A percentile compares a stretch with the other conserved stretches of the same genome.
phyloP scores from a whole-genome alignment of 108 stramenopile species.

The Seminavis robusta region DNA sequence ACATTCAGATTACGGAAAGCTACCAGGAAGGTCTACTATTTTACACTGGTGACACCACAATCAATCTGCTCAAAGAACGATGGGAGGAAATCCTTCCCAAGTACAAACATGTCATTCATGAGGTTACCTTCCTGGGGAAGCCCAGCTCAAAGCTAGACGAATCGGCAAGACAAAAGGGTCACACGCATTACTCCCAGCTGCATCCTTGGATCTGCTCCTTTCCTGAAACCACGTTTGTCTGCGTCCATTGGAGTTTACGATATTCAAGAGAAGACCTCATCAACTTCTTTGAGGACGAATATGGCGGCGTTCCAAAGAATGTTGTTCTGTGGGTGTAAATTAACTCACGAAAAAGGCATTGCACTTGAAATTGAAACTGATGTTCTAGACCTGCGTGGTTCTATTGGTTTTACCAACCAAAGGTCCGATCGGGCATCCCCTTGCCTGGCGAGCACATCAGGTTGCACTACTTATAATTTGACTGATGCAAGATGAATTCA shows the following conservation, averaged over 20 bases:
- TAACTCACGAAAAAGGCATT: too few relatives aligned
- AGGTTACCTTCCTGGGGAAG: conserved; percentile 48
- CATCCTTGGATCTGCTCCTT: conserved; percentile 59
- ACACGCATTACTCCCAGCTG: conserved; percentile 55
- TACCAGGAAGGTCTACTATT: conserved; percentile 50
- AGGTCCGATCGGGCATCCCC: too few relatives aligned
- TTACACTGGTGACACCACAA: conserved; percentile 56
- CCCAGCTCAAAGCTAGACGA: conserved; percentile 38
- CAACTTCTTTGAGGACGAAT: conserved; percentile 41
- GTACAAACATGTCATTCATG: conserved; percentile 49
- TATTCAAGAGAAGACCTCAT: conserved; percentile 38
- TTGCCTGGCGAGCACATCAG: too few relatives aligned
- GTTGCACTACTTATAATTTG: too few relatives aligned
- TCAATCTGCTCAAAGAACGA: conserved; percentile 38
- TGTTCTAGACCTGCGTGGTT: too few relatives aligned
- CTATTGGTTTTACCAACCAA: too few relatives aligned
- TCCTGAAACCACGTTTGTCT: conserved; percentile 53
- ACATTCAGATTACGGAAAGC: conserved; percentile 35
- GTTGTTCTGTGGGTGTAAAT: conserved; percentile 56
- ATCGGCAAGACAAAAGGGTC: conserved; percentile 32
- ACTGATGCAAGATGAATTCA: too few relatives aligned
- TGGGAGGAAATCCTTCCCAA: conserved; percentile 41
- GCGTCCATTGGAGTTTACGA: conserved; percentile 51
- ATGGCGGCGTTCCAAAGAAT: conserved; percentile 55
- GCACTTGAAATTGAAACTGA: too few relatives aligned